Evolutionary conservation across 345 rosid genomes (phyloP), one percentile per base, ranked within the genome.

Genomic region (Hypericum perforatum): DNA sequence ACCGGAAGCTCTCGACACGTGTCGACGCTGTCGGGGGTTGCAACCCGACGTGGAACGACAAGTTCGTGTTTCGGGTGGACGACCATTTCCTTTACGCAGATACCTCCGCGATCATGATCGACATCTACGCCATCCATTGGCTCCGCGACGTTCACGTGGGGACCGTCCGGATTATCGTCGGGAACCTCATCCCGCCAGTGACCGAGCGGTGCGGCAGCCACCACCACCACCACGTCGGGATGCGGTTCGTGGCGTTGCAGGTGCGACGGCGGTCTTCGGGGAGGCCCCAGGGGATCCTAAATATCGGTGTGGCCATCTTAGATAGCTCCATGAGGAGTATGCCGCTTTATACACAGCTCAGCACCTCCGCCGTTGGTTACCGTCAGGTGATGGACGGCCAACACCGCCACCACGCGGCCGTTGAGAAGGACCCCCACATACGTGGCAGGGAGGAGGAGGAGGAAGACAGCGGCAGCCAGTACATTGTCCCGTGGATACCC

Each of bases 1-100:
- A 85, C 11, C 78, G 98, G 0, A 87, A 78, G 62, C 92, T 91
- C 9, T 71, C 95, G 22, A 91, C 98, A 37, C 76, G 95, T 5
- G 78, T 87, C n/a, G 90, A 85, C 43, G 57, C 73, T 12, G 10
- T 57, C 4, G 95, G 96, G 16, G 75, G 73, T 6, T 60, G 64
- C 43, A 85, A 74, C 64, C 98, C 98, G 11, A 82, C 89, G 0
- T 91, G 98, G 98, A 87, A 91, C 42, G 98, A 91, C 70, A 87
- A 91, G 59, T 87, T 87, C 6, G 88, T 91, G 7, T 87, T 91
- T 52, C 89, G 98, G 0, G 95, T 87, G 11, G 89, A 79, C 48
- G 95, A 87, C 13, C 79, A 69, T 41, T 91, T 87, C 58, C 78
- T 91, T 47, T 54, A 60, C n/a, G 70, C 77, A 6, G 95, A 91